Conservation (phyloP, 768 basidiomycete genomes). For the Termitomyces sp. region DNA sequence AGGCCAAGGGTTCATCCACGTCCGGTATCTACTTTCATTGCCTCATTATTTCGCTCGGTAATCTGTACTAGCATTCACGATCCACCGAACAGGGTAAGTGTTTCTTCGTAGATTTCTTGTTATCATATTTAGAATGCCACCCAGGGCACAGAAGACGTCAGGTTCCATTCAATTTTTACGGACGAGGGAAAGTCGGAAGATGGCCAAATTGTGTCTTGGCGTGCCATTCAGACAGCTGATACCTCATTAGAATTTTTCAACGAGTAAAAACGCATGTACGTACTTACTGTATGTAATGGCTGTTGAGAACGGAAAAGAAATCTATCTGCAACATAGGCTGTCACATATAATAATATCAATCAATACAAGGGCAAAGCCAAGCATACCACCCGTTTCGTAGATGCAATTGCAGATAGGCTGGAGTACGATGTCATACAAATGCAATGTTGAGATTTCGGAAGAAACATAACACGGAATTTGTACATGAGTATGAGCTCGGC, state of each 20-base stretch:
- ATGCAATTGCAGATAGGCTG: not conserved
- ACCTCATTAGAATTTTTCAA: slow-evolving; percentile 70
- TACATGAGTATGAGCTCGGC: slow-evolving; percentile 8
- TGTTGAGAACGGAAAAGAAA: not conserved
- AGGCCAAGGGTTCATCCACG: slow-evolving; percentile 47
- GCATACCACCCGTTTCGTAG: not conserved
- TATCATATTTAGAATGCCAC: not conserved
- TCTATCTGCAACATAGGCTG: not conserved
- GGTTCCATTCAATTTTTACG: slow-evolving; percentile 71
- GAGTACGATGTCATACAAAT: not conserved
- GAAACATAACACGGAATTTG: not conserved
- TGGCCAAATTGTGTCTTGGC: slow-evolving; percentile 43
- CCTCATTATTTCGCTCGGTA: not conserved
- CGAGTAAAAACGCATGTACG: slow-evolving; percentile 39
- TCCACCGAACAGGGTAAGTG: slow-evolving; percentile 64
- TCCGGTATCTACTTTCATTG: slow-evolving; percentile 47
- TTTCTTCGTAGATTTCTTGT: not conserved
- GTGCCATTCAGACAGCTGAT: slow-evolving; percentile 60
- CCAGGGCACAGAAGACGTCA: slow-evolving; percentile 66
- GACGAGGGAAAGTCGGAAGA: slow-evolving; percentile 49
- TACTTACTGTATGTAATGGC: not conserved
- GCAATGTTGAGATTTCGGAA: slow-evolving; percentile 1
- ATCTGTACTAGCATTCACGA: slow-evolving; percentile 46
- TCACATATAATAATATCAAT: not conserved
- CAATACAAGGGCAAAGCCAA: not conserved